These are phyloP conservation scores for Lathyrus sativus DNA, from an alignment of 306 rosid species.

Conservation along the genomic window DNA sequence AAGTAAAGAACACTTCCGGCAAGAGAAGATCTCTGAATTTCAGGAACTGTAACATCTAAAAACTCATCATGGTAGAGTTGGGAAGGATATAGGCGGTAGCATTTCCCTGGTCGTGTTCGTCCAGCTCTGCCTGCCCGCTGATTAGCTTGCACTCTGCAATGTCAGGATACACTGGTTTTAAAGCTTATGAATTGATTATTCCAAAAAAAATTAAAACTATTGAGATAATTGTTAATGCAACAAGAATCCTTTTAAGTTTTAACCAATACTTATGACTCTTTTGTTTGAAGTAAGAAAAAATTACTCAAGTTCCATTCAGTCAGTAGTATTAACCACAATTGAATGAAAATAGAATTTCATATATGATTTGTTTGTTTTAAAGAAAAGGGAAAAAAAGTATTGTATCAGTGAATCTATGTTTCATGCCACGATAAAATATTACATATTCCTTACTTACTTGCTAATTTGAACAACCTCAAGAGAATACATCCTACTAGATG, in stretches of 20 bases:
- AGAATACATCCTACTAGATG: conserved; percentile 94
- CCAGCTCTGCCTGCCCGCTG: conserved; percentile 99
- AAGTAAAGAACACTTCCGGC: conserved; percentile 94
- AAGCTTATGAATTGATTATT: neutral
- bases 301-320: conserved; percentile 14
- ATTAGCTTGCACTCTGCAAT: conserved; percentile 89
- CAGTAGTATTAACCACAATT: conserved; percentile 1
- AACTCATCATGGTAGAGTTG: conserved; percentile 65
- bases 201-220: neutral
- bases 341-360: conserved; percentile 1
- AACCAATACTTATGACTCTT: conserved; percentile 6
- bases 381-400: neutral
- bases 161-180: conserved; percentile 18
- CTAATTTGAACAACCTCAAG: conserved; percentile 95
- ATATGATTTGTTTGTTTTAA: conserved; percentile 7
- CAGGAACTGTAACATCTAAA: conserved; percentile 91
- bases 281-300: conserved; percentile 5
- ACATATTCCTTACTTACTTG: conserved; percentile 63
- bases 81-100: conserved; percentile 88
- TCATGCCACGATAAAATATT: conserved; percentile 29
- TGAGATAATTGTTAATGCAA: conserved; percentile 16
- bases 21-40: conserved; percentile 92
- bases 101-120: conserved; percentile 94
- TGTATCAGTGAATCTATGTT: conserved; percentile 23
- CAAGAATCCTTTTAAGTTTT: conserved; percentile 19